Evolutionary conservation across 331 rosid species (phyloP).

Genomic region (Quercus lobata): DNA sequence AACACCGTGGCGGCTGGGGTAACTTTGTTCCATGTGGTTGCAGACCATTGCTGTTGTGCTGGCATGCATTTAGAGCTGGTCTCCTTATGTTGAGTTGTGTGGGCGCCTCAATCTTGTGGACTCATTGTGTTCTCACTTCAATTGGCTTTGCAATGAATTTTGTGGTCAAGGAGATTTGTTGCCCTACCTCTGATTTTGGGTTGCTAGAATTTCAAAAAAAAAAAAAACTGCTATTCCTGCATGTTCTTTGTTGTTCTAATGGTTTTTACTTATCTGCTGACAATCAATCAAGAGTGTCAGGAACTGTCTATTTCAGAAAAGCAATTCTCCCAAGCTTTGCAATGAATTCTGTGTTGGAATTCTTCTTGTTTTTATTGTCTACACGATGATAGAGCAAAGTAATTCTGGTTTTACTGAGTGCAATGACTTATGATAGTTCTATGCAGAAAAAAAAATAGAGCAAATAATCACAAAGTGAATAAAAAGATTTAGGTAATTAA

Average conservation of each 20-base stretch:
- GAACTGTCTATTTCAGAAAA: neutral
- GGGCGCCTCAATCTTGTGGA: slow-evolving; percentile 7
- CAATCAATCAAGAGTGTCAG: neutral
- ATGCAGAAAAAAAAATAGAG: no score
- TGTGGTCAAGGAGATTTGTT: neutral
- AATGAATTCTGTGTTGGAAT: neutral
- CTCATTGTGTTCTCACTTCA: slow-evolving; percentile 5
- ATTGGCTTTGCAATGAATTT: neutral
- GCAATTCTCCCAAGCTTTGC: neutral
- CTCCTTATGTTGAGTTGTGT: slow-evolving; percentile 8
- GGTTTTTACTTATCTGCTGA: neutral
- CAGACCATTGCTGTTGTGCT: neutral
- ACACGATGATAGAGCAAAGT: no score
- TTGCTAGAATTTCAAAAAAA: no score
- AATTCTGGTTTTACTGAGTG: no score
- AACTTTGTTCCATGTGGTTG: slow-evolving; percentile 23
- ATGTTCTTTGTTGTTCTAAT: neutral
- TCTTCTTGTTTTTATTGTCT: no score
- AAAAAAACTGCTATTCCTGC: neutral
- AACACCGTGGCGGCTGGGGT: slow-evolving; percentile 17
- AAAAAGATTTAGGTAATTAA: neutral
- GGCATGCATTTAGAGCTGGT: slow-evolving; percentile 7
- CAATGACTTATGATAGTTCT: no score
- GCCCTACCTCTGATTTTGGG: no score
- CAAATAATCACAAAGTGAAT: no score